Percentiles rank a stretch among this genome's conserved stretches.
phyloP scores from a whole-genome alignment of 441 rosid genomes.

The Sinapis alba region DNA sequence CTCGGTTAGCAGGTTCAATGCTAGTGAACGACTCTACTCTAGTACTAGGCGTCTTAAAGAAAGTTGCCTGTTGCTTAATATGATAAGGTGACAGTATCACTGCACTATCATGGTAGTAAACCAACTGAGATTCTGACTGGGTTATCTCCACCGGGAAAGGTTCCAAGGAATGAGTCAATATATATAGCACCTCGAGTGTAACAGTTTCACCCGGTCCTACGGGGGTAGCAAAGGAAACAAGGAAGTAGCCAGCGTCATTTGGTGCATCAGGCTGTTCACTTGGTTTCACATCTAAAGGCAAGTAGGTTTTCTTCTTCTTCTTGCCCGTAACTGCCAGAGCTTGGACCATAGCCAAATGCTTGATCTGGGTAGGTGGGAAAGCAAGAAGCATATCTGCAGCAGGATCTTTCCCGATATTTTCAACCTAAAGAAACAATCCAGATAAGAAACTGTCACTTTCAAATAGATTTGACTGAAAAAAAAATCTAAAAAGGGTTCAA shows the following conservation, averaged over 20 bases:
- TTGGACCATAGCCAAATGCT: constrained; percentile 73
- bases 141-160: constrained; percentile 95
- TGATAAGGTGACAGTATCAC: constrained; percentile 74
- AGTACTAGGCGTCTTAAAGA: constrained; percentile 77
- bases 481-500: not conserved
- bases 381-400: constrained; percentile 83
- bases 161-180: constrained; percentile 79
- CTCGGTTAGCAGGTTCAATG: constrained; percentile 80
- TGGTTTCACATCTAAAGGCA: constrained; percentile 65
- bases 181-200: constrained; percentile 79
- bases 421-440: constrained; percentile 58
- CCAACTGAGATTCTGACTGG: constrained; percentile 93
- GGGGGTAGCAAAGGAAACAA: constrained; percentile 59
- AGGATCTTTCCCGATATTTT: constrained; percentile 63
- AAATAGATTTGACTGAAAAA: not conserved
- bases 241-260: constrained; percentile 66
- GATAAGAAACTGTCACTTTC: constrained; percentile 3
- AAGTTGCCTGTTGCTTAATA: constrained; percentile 75
- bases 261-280: constrained; percentile 74
- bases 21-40: constrained; percentile 88
- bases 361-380: constrained; percentile 71
- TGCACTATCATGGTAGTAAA: constrained; percentile 82
- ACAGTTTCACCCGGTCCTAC: constrained; percentile 65
- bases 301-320: constrained; percentile 69
- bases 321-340: constrained; percentile 77